Conservation (phyloP, 2,329 filamentous ascomycete species). For the Xylaria sp. region DNA sequence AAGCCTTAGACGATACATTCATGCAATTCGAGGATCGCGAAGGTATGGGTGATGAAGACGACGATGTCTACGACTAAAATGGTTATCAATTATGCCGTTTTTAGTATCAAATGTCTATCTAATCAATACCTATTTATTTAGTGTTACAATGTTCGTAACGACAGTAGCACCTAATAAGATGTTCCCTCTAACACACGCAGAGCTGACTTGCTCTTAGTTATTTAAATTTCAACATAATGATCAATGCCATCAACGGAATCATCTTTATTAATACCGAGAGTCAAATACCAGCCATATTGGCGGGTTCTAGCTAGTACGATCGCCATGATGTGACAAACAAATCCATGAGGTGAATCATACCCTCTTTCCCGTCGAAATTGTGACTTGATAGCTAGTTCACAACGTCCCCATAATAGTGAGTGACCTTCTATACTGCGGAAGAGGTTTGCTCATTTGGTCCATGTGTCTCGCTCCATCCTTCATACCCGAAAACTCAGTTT, state of each 20-base stretch:
- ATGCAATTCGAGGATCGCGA: slow-evolving; percentile 84
- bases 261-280: background rate
- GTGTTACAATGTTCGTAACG: background rate
- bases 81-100: background rate
- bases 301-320: slow-evolving; percentile 1
- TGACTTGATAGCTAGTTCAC: slow-evolving; percentile 15
- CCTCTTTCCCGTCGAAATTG: slow-evolving; percentile 13
- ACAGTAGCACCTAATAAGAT: slow-evolving; percentile 3
- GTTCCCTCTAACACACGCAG: background rate
- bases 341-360: background rate
- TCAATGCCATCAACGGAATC: background rate
- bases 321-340: slow-evolving; percentile 12
- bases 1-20: slow-evolving; percentile 63
- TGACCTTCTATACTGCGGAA: background rate
- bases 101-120: background rate
- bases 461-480: background rate
- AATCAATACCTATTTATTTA: background rate
- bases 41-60: slow-evolving; percentile 61
- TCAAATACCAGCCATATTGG: background rate
- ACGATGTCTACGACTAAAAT: slow-evolving; percentile 63
- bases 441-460: background rate
- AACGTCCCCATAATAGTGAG: slow-evolving; percentile 10
- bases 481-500: background rate
- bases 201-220: background rate
- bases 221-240: background rate